Conservation (phyloP, 2,329 filamentous ascomycete genomes). For the Chrysoporthe puriensis region DNA sequence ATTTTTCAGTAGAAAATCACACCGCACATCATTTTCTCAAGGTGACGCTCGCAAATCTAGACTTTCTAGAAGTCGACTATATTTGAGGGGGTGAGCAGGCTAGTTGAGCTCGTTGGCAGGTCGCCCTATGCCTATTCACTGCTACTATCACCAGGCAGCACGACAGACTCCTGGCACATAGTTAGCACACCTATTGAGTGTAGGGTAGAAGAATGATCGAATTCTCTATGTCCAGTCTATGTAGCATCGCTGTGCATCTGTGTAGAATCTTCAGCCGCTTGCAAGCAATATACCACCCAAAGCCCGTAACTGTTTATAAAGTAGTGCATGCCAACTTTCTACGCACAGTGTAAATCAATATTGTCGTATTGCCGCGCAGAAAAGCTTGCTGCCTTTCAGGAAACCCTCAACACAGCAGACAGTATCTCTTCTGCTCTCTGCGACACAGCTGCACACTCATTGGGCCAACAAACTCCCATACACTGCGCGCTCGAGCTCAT, state of each 20-base stretch:
- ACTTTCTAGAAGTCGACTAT: too few relatives aligned
- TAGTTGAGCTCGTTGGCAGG: too few relatives aligned
- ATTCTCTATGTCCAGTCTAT: not conserved
- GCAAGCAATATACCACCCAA: not conserved
- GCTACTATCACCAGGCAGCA: too few relatives aligned
- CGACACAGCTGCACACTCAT: not conserved
- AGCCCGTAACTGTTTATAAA: not conserved
- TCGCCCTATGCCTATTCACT: too few relatives aligned
- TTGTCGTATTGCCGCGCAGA: not conserved
- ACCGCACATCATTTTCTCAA: too few relatives aligned
- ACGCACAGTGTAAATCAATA: not conserved
- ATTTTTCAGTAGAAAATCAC: too few relatives aligned
- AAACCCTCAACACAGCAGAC: not conserved
- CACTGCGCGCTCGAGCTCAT: constrained; percentile 11
- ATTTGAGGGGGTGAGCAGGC: too few relatives aligned
- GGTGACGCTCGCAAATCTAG: too few relatives aligned
- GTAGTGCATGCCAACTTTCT: too few relatives aligned
- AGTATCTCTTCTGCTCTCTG: not conserved
- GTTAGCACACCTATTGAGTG: too few relatives aligned
- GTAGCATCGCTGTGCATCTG: not conserved
- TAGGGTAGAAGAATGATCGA: too few relatives aligned
- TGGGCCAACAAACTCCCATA: constrained; percentile 5
- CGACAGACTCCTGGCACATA: too few relatives aligned
- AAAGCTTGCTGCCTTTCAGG: not conserved
- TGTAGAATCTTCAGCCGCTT: not conserved